Conservation (phyloP, 129 eudicot species). For the Tanacetum coccineum region DNA sequence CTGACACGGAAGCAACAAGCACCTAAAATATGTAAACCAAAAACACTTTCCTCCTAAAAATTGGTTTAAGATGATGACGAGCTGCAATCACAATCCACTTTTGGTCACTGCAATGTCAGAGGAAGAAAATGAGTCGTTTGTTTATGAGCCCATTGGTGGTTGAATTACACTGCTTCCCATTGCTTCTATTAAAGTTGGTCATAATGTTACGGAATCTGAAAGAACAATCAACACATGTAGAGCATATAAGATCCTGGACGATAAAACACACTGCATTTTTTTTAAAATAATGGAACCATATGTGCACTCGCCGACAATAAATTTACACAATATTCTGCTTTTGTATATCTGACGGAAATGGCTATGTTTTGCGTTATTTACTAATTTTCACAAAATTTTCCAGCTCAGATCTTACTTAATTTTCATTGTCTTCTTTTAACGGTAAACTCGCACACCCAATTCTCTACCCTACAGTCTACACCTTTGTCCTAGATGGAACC, state of each 20-base stretch:
- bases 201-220: background rate
- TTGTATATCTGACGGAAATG: too few relatives aligned
- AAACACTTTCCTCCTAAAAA: background rate
- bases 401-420: conserved; percentile 20
- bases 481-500: too few relatives aligned
- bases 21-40: background rate
- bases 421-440: conserved; percentile 11
- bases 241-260: too few relatives aligned
- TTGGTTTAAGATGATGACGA: background rate
- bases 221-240: background rate
- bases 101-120: background rate
- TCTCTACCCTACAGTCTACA: too few relatives aligned
- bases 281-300: too few relatives aligned
- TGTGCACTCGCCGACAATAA: too few relatives aligned
- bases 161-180: conserved; percentile 1
- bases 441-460: too few relatives aligned
- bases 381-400: background rate
- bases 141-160: conserved; percentile 4
- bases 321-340: too few relatives aligned
- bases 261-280: too few relatives aligned
- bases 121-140: background rate
- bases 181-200: background rate
- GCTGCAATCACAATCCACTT: background rate
- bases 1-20: background rate
- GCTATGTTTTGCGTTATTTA: too few relatives aligned